A percentile compares a stretch with the other conserved stretches of the same genome.
These are phyloP conservation scores for Arbutus unedo DNA, from an alignment of 148 eudicot genomes.

Conservation along the genomic window DNA sequence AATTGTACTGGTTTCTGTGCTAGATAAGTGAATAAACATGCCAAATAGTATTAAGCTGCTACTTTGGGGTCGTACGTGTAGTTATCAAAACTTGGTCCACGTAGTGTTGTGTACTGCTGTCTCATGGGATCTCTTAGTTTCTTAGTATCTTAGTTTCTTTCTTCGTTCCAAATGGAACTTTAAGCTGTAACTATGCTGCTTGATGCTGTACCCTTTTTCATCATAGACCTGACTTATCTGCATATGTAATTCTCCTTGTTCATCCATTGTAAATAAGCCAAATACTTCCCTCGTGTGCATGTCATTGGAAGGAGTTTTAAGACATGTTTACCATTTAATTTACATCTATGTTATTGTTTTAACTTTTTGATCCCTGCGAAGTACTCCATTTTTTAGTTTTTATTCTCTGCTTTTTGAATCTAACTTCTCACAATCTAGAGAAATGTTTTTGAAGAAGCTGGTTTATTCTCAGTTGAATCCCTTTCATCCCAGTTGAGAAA, in stretches of 20 bases:
- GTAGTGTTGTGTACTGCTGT: neutral
- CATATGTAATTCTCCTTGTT: neutral
- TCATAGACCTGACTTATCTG: neutral
- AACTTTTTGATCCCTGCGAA: neutral
- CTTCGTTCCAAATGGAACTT: slow-evolving; percentile 6
- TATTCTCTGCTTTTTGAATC: neutral
- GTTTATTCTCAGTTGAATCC: neutral
- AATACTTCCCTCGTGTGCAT: neutral
- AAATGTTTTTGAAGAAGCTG: neutral
- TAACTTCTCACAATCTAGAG: neutral
- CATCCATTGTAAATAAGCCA: neutral
- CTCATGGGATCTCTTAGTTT: neutral
- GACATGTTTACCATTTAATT: neutral
- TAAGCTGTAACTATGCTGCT: neutral
- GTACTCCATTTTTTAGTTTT: neutral
- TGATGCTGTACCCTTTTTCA: neutral
- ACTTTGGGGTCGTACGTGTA: neutral
- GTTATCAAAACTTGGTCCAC: neutral
- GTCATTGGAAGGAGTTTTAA: neutral
- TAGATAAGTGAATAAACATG: neutral
- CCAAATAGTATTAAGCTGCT: neutral
- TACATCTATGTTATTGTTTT: neutral
- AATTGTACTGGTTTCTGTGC: neutral
- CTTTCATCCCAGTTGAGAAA: neutral
- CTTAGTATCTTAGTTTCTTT: neutral